These are phyloP conservation scores for Pseudogymnoascus sp. DNA, from an alignment of 2,329 filamentous ascomycete species.

Conservation along the genomic window DNA sequence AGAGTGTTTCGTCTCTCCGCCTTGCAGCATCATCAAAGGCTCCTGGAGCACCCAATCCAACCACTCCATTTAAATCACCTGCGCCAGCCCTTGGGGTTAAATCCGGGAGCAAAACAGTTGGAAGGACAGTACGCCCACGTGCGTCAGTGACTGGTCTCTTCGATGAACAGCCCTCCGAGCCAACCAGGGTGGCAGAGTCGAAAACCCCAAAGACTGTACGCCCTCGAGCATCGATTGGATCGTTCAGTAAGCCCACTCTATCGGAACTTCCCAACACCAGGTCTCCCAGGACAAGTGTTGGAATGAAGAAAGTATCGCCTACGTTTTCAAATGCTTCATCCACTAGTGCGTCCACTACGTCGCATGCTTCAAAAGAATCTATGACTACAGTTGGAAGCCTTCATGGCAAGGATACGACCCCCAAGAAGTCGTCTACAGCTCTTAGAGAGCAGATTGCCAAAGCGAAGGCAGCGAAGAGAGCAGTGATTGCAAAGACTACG, in stretches of 20 bases:
- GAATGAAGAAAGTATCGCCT: constrained; percentile 21
- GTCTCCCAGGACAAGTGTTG: constrained; percentile 21
- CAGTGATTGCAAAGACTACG: constrained; percentile 32
- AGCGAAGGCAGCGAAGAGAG: constrained; percentile 72
- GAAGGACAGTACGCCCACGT: constrained; percentile 40
- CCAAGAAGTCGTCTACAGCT: constrained; percentile 64
- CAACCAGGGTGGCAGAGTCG: not conserved
- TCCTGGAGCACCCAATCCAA: constrained; percentile 11
- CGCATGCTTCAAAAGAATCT: constrained; percentile 16
- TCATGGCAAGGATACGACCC: constrained; percentile 25
- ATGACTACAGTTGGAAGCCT: constrained; percentile 18
- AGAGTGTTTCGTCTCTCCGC: constrained; percentile 19
- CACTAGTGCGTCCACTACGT: constrained; percentile 18
- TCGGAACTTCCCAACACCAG: constrained; percentile 15
- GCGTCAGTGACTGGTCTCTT: constrained; percentile 46
- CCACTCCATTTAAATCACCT: not conserved
- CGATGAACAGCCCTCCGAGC: constrained; percentile 19
- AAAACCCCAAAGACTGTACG: not conserved
- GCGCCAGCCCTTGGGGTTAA: constrained; percentile 20
- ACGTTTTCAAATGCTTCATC: constrained; percentile 26
- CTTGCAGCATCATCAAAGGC: constrained; percentile 25
- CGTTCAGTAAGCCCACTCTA: constrained; percentile 15
- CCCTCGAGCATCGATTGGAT: constrained; percentile 22
- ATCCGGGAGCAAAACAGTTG: constrained; percentile 39
- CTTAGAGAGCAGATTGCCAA: constrained; percentile 87